Evolutionary conservation across 345 rosid species (phyloP).

Genomic region (Brassica cretica): DNA sequence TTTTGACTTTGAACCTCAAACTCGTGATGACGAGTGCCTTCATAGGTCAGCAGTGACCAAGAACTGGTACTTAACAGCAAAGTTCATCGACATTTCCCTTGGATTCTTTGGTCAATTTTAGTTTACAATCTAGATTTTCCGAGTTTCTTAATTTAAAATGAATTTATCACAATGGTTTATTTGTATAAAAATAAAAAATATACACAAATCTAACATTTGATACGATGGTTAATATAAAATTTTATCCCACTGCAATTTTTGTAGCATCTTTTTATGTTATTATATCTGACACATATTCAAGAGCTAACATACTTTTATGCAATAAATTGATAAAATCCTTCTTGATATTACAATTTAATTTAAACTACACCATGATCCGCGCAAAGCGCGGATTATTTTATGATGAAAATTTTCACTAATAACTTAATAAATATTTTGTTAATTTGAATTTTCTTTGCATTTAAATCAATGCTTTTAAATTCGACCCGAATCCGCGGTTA

Average conservation of each 20-base stretch:
- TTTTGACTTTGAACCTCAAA: conserved; percentile 42
- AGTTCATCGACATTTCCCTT: neutral
- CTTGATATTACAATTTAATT: neutral
- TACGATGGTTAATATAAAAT: neutral
- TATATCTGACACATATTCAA: conserved; percentile 6
- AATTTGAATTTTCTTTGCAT: no score
- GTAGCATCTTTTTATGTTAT: neutral
- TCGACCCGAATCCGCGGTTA: no score
- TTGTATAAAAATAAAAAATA: neutral
- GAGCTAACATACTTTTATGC: neutral
- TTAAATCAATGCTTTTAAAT: no score
- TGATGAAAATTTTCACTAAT: no score
- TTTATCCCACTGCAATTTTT: neutral
- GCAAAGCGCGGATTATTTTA: no score
- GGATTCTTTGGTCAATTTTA: conserved; percentile 28
- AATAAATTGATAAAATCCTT: neutral
- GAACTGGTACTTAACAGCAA: conserved; percentile 19
- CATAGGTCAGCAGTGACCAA: conserved; percentile 32
- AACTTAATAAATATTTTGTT: no score
- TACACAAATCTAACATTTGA: neutral
- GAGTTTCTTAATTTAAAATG: neutral
- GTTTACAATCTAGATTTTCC: conserved; percentile 9
- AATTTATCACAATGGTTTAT: neutral
- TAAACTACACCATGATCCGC: no score
- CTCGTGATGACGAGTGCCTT: conserved; percentile 24